Base-by-base conservation (phyloP, 306 rosid species). In the Rosa persica region DNA sequence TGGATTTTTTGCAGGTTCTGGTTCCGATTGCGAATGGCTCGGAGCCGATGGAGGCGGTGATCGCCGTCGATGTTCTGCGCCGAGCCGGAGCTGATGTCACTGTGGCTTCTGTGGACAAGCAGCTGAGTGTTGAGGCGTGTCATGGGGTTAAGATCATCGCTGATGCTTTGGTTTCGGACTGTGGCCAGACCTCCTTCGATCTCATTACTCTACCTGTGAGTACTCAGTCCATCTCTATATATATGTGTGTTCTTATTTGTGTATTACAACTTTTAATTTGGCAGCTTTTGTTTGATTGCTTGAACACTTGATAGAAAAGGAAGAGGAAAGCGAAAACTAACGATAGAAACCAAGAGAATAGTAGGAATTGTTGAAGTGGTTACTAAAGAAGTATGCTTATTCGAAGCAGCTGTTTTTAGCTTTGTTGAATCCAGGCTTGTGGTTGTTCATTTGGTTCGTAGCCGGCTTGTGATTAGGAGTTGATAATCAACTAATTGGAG, bases 41-140 rank as follows among this genome's bases (percentile, higher is more conserved):
- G 68, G 98, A 95, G 86, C 93, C 98, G 75, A 90, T 92, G 81
- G 98, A 95, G 76, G 98, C 98, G 5, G 89, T 95, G 82, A 89
- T 92, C 82, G 78, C 88, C 83, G 61, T 86, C 78, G 97, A 95
- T 81, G 97, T 95, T 27, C 90, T 95, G 77, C 96, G 98, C 1
- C 90, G 98, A 76, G 86, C 95, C 27, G 98, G 98, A 30, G 98
- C 98, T 27, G 90, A 88, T 60, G 98, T 95, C 78, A 91, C 88
- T n/a, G 91, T 89, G 17, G 97, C 96, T 17, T 90, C 98, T 42
- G 90, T 89, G 72, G 86, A 86, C 67, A 81, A 87, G 44, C 89
- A 75, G 73, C 93, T 87, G 16, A 79, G 85, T 15, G 91, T 95
- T 3, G 88, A 91, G 40, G 96, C 96, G 71, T 85, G 87, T 20